Evolutionary conservation across 441 rosid species (phyloP).

Genomic region (Kokia cookei): DNA sequence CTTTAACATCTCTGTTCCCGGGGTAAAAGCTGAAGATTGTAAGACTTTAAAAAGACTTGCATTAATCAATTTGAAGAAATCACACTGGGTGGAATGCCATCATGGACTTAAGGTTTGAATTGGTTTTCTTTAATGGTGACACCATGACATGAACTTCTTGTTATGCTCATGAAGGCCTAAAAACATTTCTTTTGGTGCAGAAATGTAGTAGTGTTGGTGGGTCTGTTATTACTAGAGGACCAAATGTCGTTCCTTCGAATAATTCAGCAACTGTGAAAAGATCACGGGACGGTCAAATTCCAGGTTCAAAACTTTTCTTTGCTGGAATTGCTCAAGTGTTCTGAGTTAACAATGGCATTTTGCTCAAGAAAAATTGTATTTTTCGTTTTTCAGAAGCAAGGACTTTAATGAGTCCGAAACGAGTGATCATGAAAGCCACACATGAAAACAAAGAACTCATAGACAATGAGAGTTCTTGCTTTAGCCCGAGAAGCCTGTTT

Average conservation of each 20-base stretch:
- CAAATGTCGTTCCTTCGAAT: slow-evolving; percentile 12
- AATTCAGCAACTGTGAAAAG: slow-evolving; percentile 31
- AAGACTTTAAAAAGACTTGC: slow-evolving; percentile 58
- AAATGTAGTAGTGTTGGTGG: slow-evolving; percentile 22
- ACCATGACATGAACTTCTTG: not conserved
- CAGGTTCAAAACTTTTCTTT: slow-evolving; percentile 34
- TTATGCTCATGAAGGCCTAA: not conserved
- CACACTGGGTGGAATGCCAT: slow-evolving; percentile 70
- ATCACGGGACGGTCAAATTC: slow-evolving; percentile 30
- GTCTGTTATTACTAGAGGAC: slow-evolving; percentile 27
- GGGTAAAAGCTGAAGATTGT: slow-evolving; percentile 52
- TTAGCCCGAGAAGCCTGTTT: slow-evolving; percentile 74
- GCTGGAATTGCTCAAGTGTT: not conserved
- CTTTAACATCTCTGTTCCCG: slow-evolving; percentile 52
- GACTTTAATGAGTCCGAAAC: slow-evolving; percentile 62
- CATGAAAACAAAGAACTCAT: slow-evolving; percentile 50
- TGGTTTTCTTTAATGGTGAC: not conserved
- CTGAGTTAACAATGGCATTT: not conserved
- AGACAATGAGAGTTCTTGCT: slow-evolving; percentile 64
- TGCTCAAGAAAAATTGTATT: not conserved
- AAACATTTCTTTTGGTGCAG: slow-evolving; percentile 29
- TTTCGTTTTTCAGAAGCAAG: slow-evolving; percentile 41
- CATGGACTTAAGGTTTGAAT: slow-evolving; percentile 56
- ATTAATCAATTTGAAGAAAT: slow-evolving; percentile 46
- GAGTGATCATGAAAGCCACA: slow-evolving; percentile 41